Percentiles rank a stretch among this genome's conserved stretches.
These are phyloP conservation scores for Phialophora macrospora DNA, from an alignment of 2,329 filamentous ascomycete genomes.

Conservation along the genomic window DNA sequence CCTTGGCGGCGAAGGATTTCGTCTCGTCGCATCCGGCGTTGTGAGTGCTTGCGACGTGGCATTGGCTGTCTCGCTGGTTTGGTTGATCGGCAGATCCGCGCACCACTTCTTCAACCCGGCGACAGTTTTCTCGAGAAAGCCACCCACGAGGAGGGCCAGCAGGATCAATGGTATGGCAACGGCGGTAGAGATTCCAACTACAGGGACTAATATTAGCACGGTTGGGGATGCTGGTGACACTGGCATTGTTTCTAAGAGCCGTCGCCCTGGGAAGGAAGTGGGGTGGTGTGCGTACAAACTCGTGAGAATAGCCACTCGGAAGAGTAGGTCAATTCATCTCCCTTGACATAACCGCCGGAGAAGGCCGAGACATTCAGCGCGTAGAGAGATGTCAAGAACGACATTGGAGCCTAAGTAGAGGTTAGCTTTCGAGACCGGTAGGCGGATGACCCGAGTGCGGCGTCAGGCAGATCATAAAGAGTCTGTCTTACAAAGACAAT, in stretches of 20 bases:
- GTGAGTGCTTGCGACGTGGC: no score
- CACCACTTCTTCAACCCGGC: no score
- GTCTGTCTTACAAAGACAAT: constrained; percentile 2
- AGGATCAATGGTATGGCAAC: neutral
- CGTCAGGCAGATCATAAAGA: neutral
- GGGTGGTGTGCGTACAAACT: neutral
- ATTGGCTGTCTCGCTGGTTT: no score
- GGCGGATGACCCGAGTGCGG: neutral
- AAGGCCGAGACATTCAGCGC: constrained; percentile 1
- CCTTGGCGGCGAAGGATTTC: no score
- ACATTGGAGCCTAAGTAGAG: constrained; percentile 1
- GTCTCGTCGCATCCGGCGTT: no score
- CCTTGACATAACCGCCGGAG: neutral
- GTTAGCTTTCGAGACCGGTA: neutral
- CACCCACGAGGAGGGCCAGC: neutral
- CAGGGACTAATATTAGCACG: neutral
- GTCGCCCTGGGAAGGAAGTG: no score
- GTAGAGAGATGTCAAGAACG: constrained; percentile 2
- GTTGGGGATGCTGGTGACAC: neutral
- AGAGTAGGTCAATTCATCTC: neutral
- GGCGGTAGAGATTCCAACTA: neutral
- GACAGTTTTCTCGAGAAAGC: neutral
- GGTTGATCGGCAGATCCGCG: no score
- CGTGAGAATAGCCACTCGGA: neutral
- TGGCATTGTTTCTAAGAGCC: neutral